Base-by-base conservation (phyloP, 108 stramenopile genomes). In the Schizochytrium sp. region DNA sequence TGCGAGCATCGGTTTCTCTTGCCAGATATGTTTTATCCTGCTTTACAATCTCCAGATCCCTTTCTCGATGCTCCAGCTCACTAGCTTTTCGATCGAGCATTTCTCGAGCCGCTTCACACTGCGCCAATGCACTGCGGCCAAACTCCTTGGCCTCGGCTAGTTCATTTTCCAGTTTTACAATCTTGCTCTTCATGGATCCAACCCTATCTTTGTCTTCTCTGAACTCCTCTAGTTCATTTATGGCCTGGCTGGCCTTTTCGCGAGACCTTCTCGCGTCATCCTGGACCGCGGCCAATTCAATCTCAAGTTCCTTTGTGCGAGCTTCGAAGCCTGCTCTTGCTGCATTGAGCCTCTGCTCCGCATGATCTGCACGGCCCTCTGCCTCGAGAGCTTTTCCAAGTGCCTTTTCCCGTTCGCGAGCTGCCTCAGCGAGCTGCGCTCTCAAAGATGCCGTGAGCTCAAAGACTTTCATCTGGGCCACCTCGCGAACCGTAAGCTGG, bases 401-500 rank as follows among this genome's bases (percentile, higher is more conserved):
- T 10, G 53, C 76, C 15, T 40, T 13, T 3, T 83, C 76, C 76
- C 38, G 76, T 38, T 28, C 50, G 50, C 50, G 15, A 10, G 50
- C 40, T 8, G 53, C 76, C 76, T 83, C 50, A n/a, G 47, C 53
- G 5, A 83, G 76, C 76, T 83, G 50, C 28, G 47, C 76, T n/a
- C 76, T 47, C 76, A 55, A 53, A 5, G 76, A 55, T 2, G 76
- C 76, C 55, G 76, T 55, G 50, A 83, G 76, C 3, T 83, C 76
- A 53, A 55, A 83, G 15, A 83, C 76, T 53, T 55, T 83, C 28
- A 55, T 40, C 28, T 55, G 76, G 50, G 55, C 76, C 15, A 83
- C 50, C 3, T 83, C 76, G 50, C 53, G 47, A 53, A 55, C 28
- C 45, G 76, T 55, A 53, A 83, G 76, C 76, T 83, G 50, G 2